Base-by-base conservation (phyloP, 305 asterid species). In the Solanum aculeatissimum region DNA sequence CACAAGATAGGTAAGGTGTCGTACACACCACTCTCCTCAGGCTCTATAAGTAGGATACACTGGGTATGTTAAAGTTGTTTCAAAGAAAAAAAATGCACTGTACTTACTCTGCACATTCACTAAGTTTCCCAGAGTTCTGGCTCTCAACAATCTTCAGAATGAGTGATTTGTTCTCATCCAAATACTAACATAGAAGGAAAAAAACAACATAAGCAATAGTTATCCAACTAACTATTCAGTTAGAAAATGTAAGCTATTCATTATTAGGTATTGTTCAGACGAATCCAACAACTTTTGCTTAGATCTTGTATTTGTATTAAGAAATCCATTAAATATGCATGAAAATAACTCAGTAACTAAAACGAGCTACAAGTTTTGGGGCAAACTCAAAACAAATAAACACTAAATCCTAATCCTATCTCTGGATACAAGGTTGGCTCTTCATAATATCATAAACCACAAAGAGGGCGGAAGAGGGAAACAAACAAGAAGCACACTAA, bases 91-190 rank as follows among this genome's bases (percentile, higher is more conserved):
- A 29, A 57, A 70, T n/a, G 35, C 53, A 14, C 18, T 51, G 19
- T 1, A 88, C 98, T 93, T 90, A 95, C 99, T 95, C 98, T 0
- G 97, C 99, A 87, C 99, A 95, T 66, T 95, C 99, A 57, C 89
- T 91, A 84, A 95, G 87, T 90, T 93, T 95, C 54, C 99, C 99
- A 0, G 97, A 92, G 91, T 92, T 95, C 83, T 95, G 98, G 92
- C 97, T 94, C 93, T 95, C 98, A 47, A 95, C 98, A 82, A 95
- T 95, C 93, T 95, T 95, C 89, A 95, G 88, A 87, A 96, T 96
- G 87, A 96, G 91, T 19, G 99, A 94, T 87, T 96, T 96, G 94
- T 96, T 96, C 85, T 94, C 99, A 88, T 96, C 99, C 90, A 96
- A 87, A 88, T 92, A 95, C 99, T 95, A 92, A 29, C 91, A 87